Evolutionary conservation across 495 filamentous ascomycete genomes (phyloP).

Genomic region (Annulohypoxylon bovei): DNA sequence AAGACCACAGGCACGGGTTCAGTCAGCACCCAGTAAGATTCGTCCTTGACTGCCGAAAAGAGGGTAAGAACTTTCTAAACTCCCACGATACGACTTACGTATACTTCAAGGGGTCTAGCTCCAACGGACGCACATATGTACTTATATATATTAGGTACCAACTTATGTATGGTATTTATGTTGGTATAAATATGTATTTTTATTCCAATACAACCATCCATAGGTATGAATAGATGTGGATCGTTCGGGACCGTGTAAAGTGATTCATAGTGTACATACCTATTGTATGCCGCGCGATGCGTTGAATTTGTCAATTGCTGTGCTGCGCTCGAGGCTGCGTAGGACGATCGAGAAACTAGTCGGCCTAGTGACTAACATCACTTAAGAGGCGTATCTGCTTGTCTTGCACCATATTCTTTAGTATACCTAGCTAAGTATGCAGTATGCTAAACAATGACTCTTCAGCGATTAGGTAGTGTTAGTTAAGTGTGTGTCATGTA

Average conservation of each 20-base stretch:
- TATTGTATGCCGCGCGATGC: background rate
- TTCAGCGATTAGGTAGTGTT: background rate
- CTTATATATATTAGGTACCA: background rate
- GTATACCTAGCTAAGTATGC: background rate
- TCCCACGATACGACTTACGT: background rate
- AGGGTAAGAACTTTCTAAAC: constrained; percentile 20
- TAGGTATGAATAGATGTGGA: constrained; percentile 10
- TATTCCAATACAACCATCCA: background rate
- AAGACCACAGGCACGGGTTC: constrained; percentile 46
- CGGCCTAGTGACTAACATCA: constrained; percentile 4
- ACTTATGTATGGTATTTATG: background rate
- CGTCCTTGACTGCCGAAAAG: constrained; percentile 33
- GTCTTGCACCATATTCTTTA: background rate
- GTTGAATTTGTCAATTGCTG: background rate
- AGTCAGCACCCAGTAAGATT: constrained; percentile 35
- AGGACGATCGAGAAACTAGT: background rate
- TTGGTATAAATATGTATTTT: constrained; percentile 20
- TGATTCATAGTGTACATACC: background rate
- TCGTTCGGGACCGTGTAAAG: constrained; percentile 10
- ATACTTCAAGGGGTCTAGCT: background rate
- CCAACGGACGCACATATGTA: background rate
- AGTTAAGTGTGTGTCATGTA: background rate
- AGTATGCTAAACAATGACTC: constrained; percentile 2
- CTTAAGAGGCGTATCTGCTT: background rate
- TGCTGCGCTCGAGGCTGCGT: constrained; percentile 2